Base-by-base conservation (phyloP, 495 filamentous ascomycete species). In the Aspergillus ostianus region DNA sequence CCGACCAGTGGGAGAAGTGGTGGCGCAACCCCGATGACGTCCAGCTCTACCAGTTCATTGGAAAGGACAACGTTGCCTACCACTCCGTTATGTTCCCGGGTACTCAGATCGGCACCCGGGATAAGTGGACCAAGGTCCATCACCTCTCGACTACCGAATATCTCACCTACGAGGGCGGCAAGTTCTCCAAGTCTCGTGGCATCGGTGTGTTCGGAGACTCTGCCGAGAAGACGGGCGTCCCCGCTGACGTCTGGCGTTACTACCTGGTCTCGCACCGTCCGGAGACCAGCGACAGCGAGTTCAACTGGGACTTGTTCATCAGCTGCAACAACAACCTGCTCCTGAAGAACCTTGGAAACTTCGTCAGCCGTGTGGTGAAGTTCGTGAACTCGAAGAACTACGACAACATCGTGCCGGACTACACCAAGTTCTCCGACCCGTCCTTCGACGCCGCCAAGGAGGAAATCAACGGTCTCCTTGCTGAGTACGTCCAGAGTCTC, bases 61-160 rank as follows among this genome's bases (percentile, higher is more conserved):
- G 93, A 72, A 98, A 98, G 75, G 93, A 98, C 77, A 98, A 98
- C 62, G 91, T 96, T 12, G 89, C 90, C 21, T 97, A 93, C 77
- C 92, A 95, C 73, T 86, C 84, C 44, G 89, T 98, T 66, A 92
- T 97, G 68, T 98, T 95, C 77, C 94, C 94, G 6, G 91, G 83
- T 41, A 89, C 84, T 36, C 89, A 97, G 69, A 78, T 98, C 19
- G 94, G 93, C 48, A 92, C 93, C 1, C 74, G 81, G 47, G 86
- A 95, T 60, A 84, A 85, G 53, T 98, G 94, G 94, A 98, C 93
- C 44, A 91, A 87, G 84, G 81, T 97, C 52, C 88, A 94, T 72
- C 89, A 91, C 62, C 76, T 98, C 36, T 92, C 88, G 32, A 93
- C 93, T 0, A 94, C 93, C 0, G 94, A 98, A 67, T 98, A 98